Percentiles rank a stretch among this genome's conserved stretches.
Conservation (phyloP, 208 protist genomes). For the Acanthamoeba lenticulata region DNA sequence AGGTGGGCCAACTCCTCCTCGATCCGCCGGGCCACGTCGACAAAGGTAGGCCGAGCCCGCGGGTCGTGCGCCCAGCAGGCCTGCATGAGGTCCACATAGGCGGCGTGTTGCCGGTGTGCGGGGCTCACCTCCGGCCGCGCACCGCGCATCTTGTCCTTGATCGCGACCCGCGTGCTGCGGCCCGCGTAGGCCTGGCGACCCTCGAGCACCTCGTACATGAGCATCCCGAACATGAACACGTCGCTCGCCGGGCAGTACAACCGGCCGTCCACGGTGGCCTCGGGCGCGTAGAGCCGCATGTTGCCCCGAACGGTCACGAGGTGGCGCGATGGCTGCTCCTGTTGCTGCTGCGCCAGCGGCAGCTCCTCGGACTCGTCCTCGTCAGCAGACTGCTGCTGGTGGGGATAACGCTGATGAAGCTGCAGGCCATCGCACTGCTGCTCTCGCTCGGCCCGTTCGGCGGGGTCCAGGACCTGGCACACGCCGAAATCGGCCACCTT, state of each 20-base stretch:
- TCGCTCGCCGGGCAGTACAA: slow-evolving; percentile 9
- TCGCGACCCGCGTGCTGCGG: neutral
- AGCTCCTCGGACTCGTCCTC: neutral
- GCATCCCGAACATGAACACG: slow-evolving; percentile 69
- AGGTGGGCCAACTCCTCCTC: no score
- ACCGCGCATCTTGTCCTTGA: slow-evolving; percentile 36
- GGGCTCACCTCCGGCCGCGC: neutral
- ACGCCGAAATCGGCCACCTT: slow-evolving; percentile 63
- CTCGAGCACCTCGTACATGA: slow-evolving; percentile 64
- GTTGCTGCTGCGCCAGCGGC: neutral
- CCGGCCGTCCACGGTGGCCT: neutral
- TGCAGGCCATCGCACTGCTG: no score
- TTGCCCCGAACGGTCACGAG: slow-evolving; percentile 52
- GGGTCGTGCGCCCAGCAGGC: slow-evolving; percentile 52
- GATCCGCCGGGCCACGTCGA: neutral
- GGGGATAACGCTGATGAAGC: no score
- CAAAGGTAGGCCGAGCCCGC: slow-evolving; percentile 1
- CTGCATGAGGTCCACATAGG: slow-evolving; percentile 53
- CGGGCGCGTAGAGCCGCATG: slow-evolving; percentile 61
- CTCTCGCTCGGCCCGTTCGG: neutral
- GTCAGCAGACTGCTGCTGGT: no score
- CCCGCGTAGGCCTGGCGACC: slow-evolving; percentile 1
- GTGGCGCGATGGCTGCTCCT: neutral
- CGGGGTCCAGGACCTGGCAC: neutral
- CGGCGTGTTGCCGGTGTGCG: neutral